Evolutionary conservation across 2,329 filamentous ascomycete genomes (phyloP).

Genomic region (Colletotrichum zoysiae): DNA sequence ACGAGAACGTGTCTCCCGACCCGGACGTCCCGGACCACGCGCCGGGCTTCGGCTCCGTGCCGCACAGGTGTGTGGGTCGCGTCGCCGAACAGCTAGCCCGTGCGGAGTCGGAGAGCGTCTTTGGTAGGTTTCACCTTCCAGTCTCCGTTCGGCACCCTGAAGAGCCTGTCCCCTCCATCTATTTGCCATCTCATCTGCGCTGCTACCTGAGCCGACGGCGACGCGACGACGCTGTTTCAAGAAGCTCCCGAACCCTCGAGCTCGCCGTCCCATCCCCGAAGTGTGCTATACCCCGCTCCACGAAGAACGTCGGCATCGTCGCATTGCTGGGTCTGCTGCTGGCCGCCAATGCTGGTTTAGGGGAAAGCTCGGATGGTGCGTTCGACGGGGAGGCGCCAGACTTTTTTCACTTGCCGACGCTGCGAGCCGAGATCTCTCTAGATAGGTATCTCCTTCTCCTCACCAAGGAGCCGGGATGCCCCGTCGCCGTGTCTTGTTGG

Average conservation of each 20-base stretch:
- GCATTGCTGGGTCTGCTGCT: constrained; percentile 54
- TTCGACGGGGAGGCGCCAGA: too few relatives aligned
- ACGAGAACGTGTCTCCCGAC: constrained; percentile 57
- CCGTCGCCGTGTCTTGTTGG: neutral
- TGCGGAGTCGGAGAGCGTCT: constrained; percentile 58
- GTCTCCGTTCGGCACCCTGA: neutral
- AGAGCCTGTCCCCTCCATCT: neutral
- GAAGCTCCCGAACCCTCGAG: constrained; percentile 54
- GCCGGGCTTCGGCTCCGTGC: constrained; percentile 61
- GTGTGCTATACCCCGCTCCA: constrained; percentile 54
- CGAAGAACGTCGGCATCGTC: constrained; percentile 57
- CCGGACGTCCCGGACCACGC: constrained; percentile 57
- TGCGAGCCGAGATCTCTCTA: neutral
- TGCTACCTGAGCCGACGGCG: neutral
- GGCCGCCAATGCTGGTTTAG: neutral
- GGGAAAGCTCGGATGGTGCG: too few relatives aligned
- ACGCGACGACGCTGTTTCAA: constrained; percentile 50
- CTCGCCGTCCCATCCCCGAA: constrained; percentile 55
- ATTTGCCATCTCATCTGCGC: neutral
- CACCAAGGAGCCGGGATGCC: neutral
- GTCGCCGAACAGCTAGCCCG: constrained; percentile 59
- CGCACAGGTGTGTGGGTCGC: constrained; percentile 54
- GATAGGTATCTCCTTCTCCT: too few relatives aligned
- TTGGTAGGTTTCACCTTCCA: constrained; percentile 50
- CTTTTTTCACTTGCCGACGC: neutral